Evolutionary conservation across 2,329 filamentous ascomycete genomes (phyloP).

Genomic region (Aspergillus fischeri): DNA sequence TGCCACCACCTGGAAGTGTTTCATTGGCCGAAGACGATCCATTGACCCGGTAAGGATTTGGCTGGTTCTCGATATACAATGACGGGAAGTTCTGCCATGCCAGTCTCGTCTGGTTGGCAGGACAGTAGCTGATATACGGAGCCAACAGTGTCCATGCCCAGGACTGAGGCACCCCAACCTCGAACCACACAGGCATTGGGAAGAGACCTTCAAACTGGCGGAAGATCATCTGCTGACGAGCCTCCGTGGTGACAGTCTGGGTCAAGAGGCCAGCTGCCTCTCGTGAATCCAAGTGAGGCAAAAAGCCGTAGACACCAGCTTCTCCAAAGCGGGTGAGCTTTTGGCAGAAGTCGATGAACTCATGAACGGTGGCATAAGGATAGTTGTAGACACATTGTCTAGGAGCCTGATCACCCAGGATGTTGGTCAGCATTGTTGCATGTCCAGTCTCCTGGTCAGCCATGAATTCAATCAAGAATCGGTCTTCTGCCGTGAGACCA

Average conservation of each 20-base stretch:
- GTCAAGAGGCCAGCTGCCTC: conserved; percentile 69
- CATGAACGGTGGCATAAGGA: conserved; percentile 67
- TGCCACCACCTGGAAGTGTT: conserved; percentile 43
- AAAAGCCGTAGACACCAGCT: conserved; percentile 74
- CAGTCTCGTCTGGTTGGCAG: conserved; percentile 66
- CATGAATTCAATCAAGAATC: conserved; percentile 72
- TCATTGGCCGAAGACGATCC: conserved; percentile 61
- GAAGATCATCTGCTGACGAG: conserved; percentile 80
- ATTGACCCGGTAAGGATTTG: conserved; percentile 66
- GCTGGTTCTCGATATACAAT: conserved; percentile 68
- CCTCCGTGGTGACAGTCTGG: conserved; percentile 73
- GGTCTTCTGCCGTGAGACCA: conserved; percentile 65
- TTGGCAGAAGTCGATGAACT: conserved; percentile 80
- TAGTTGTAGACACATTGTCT: conserved; percentile 79
- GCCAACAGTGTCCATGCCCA: conserved; percentile 82
- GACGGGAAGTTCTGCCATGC: conserved; percentile 82
- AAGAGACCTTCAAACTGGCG: conserved; percentile 76
- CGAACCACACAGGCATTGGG: conserved; percentile 80
- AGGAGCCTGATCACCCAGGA: conserved; percentile 67
- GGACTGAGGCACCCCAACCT: conserved; percentile 72
- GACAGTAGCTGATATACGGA: conserved; percentile 75
- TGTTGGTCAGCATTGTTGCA: conserved; percentile 71
- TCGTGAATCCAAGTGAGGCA: conserved; percentile 71
- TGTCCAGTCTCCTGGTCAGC: conserved; percentile 72
- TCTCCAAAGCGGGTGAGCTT: conserved; percentile 81